Evolutionary conservation across 306 rosid genomes (phyloP).

Genomic region (Cajanus cajan): DNA sequence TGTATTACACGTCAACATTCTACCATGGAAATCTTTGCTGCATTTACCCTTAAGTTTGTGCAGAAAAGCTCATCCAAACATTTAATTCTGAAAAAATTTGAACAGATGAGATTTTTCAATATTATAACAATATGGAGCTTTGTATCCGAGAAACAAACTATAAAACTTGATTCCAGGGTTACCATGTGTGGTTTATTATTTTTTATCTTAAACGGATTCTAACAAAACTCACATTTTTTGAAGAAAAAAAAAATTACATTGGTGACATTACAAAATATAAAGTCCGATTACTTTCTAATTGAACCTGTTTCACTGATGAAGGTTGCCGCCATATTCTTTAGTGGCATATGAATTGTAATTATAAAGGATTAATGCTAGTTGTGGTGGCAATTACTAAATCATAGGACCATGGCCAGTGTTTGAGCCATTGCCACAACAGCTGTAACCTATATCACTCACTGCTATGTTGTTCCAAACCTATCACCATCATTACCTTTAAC

Average conservation of each 20-base stretch:
- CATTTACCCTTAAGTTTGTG: not conserved
- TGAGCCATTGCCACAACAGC: not conserved
- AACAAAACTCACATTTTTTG: too few species aligned
- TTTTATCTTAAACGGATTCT: not conserved
- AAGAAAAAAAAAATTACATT: too few species aligned
- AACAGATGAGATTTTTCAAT: not conserved
- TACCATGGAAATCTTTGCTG: not conserved
- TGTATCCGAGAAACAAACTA: not conserved
- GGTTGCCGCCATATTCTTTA: not conserved
- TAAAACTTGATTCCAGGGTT: not conserved
- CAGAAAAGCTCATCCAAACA: not conserved
- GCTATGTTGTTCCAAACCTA: conserved; percentile 2
- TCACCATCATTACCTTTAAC: conserved; percentile 11
- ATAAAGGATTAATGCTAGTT: not conserved
- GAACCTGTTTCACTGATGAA: too few species aligned
- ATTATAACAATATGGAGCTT: not conserved
- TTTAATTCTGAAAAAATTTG: not conserved
- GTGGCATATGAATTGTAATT: not conserved
- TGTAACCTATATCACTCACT: not conserved
- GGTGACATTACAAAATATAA: not conserved
- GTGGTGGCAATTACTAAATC: not conserved
- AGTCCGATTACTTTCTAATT: not conserved
- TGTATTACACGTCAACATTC: too few species aligned
- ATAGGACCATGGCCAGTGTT: not conserved
- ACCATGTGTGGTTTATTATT: not conserved